Evolutionary conservation across 2,329 filamentous ascomycete species (phyloP).

Genomic region (Colletotrichum trifolii): DNA sequence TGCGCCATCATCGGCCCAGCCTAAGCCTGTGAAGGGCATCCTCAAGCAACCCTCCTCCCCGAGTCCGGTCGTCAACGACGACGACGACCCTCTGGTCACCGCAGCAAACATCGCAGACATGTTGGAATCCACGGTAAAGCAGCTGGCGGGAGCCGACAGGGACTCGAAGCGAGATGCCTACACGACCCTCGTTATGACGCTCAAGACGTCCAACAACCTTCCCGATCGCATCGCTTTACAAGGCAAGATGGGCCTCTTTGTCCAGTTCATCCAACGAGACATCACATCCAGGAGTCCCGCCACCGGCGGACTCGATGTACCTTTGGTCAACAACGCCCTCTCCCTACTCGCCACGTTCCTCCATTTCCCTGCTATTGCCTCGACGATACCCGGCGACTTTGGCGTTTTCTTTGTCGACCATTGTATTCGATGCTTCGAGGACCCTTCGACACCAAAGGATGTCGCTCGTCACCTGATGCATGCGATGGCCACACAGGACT

Average conservation of each 20-base stretch:
- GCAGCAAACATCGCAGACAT: conserved; percentile 76
- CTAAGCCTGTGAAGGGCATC: conserved; percentile 73
- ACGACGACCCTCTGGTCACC: conserved; percentile 48
- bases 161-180: conserved; percentile 87
- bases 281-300: conserved; percentile 70
- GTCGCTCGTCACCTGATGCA: conserved; percentile 84
- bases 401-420: conserved; percentile 84
- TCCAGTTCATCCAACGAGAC: conserved; percentile 87
- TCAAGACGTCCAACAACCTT: conserved; percentile 85
- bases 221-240: conserved; percentile 79
- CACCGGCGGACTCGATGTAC: conserved; percentile 67
- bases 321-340: conserved; percentile 80
- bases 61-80: conserved; percentile 55
- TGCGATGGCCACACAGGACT: conserved; percentile 83
- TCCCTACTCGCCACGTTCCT: conserved; percentile 82
- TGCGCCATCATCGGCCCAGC: conserved; percentile 50
- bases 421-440: conserved; percentile 78
- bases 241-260: conserved; percentile 80
- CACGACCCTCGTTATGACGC: conserved; percentile 77
- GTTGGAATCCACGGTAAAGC: conserved; percentile 85
- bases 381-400: conserved; percentile 81
- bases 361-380: conserved; percentile 76
- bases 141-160: conserved; percentile 80
- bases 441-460: conserved; percentile 77
- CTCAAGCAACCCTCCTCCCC: conserved; percentile 75